phyloP scores from a whole-genome alignment of 1,284 basidiomycete species.

The Porogramme epimiltina region DNA sequence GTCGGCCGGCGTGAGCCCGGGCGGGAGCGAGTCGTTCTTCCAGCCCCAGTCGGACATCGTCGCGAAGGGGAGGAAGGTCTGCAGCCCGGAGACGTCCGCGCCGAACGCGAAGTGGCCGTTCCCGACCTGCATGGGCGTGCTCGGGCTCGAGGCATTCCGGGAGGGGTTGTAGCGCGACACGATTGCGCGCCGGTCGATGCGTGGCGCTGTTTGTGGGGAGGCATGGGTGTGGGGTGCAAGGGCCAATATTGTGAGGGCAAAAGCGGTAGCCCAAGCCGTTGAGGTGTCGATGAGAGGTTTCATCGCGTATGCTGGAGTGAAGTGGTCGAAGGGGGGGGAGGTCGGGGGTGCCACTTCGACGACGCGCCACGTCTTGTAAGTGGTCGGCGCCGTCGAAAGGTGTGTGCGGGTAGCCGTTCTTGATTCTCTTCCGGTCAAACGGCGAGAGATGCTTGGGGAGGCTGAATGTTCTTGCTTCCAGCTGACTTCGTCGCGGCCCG shows the following conservation, averaged over 20 bases:
- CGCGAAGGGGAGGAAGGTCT: slow-evolving; percentile 57
- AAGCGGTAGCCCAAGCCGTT: no score
- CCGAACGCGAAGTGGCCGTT: slow-evolving; percentile 67
- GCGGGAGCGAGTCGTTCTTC: slow-evolving; percentile 61
- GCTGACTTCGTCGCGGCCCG: slow-evolving; percentile 1
- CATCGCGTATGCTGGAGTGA: not conserved
- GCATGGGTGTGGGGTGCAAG: no score
- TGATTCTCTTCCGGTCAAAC: not conserved
- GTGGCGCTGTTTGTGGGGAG: no score
- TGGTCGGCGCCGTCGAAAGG: no score
- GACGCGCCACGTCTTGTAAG: no score
- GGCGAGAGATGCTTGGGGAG: not conserved
- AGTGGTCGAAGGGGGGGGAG: not conserved
- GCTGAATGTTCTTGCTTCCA: not conserved
- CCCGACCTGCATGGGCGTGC: slow-evolving; percentile 60
- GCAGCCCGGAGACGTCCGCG: slow-evolving; percentile 58
- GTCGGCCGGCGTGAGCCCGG: slow-evolving; percentile 43
- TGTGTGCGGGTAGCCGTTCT: not conserved
- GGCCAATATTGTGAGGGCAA: no score
- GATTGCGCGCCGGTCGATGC: slow-evolving; percentile 37
- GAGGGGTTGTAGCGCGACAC: slow-evolving; percentile 56
- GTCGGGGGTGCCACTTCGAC: no score
- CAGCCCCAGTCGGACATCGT: slow-evolving; percentile 63
- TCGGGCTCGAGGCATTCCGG: slow-evolving; percentile 47
- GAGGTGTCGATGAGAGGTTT: no score